phyloP scores from a whole-genome alignment of 2,329 filamentous ascomycete genomes.

The Ciborinia camelliae region DNA sequence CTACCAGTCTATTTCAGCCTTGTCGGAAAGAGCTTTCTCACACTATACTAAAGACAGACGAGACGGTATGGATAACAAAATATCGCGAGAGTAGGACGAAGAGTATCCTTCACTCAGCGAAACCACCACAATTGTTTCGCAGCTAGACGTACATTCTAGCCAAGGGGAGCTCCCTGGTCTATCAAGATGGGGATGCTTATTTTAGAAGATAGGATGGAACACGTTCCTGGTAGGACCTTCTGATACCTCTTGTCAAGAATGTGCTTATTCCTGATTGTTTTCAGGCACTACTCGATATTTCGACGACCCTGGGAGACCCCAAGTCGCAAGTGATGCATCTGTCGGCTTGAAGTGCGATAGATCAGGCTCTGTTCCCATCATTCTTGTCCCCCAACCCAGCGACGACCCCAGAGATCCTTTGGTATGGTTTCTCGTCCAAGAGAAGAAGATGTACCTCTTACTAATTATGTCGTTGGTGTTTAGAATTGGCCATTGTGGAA shows the following conservation, averaged over 20 bases:
- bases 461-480: constrained; percentile 20
- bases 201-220: constrained; percentile 56
- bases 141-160: neutral
- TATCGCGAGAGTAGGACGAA: neutral
- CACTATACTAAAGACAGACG: neutral
- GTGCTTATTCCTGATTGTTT: neutral
- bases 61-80: neutral
- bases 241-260: neutral
- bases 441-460: constrained; percentile 17
- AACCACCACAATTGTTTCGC: neutral
- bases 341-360: constrained; percentile 67
- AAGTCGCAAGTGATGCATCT: constrained; percentile 41
- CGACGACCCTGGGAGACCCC: constrained; percentile 53
- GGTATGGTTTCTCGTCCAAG: constrained; percentile 41
- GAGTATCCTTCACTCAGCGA: neutral
- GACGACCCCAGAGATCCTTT: constrained; percentile 89
- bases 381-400: constrained; percentile 86
- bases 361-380: constrained; percentile 63
- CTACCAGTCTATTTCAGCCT: neutral
- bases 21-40: neutral
- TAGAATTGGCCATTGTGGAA: constrained; percentile 84
- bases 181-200: constrained; percentile 55
- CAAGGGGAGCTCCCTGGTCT: neutral
- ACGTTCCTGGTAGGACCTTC: constrained; percentile 65
- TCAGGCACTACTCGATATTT: constrained; percentile 62